phyloP scores from a whole-genome alignment of 192 early-diverging fungal genomes.

The Gamsiella multidivaricata region DNA sequence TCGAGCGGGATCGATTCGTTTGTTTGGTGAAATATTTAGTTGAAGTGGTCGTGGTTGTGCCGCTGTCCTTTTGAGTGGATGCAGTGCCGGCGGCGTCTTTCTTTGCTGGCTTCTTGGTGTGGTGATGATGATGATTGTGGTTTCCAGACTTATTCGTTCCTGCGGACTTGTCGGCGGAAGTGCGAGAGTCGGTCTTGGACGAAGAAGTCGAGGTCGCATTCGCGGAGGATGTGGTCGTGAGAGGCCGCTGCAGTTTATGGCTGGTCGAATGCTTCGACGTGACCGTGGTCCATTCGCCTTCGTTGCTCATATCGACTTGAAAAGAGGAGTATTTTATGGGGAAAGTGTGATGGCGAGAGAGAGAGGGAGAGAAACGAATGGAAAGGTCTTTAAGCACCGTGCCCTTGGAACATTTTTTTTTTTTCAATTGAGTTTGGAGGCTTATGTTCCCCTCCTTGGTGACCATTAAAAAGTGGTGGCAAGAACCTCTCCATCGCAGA shows the following conservation, averaged over 20 bases:
- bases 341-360: background rate
- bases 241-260: conserved; percentile 39
- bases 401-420: conserved; percentile 4
- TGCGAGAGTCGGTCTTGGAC: conserved; percentile 17
- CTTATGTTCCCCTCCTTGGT: too few relatives aligned
- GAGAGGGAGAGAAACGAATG: conserved; percentile 12
- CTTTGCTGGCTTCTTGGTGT: conserved; percentile 18
- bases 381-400: background rate
- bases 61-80: background rate
- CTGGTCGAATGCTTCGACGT: conserved; percentile 47
- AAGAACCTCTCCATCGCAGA: conserved; percentile 1
- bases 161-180: conserved; percentile 2
- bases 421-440: too few relatives aligned
- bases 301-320: conserved; percentile 43
- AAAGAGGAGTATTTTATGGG: background rate
- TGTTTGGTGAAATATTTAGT: too few relatives aligned
- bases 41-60: background rate
- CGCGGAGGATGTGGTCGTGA: conserved; percentile 13
- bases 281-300: conserved; percentile 55
- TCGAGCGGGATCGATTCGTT: conserved; percentile 35
- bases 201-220: conserved; percentile 8
- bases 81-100: conserved; percentile 17
- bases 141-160: conserved; percentile 4
- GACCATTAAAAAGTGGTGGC: conserved; percentile 8
- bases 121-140: conserved; percentile 16